Percentiles rank a stretch among this genome's conserved stretches.
phyloP scores from a whole-genome alignment of 306 rosid genomes.

The Acacia melanoxylon region DNA sequence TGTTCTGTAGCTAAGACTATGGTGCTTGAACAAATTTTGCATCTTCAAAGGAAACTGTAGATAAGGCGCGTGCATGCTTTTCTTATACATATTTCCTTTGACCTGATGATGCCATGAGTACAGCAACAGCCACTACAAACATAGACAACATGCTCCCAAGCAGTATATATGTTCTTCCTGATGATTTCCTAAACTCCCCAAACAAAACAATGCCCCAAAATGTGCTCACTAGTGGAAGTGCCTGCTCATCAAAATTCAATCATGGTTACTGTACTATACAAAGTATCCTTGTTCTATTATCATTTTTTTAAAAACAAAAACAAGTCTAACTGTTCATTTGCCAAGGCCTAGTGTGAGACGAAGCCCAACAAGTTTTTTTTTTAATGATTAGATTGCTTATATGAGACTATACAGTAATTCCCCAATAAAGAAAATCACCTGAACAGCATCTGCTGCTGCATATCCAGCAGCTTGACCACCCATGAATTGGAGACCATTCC shows the following conservation, averaged over 20 bases:
- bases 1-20: no score
- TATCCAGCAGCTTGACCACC: slow-evolving; percentile 34
- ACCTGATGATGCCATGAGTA: slow-evolving; percentile 85
- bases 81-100: slow-evolving; percentile 42
- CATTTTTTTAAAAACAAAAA: background rate
- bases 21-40: background rate
- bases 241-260: slow-evolving; percentile 51
- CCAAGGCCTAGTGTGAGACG: no score
- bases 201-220: slow-evolving; percentile 83
- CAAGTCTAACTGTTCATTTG: background rate
- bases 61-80: slow-evolving; percentile 14
- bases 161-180: background rate
- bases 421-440: slow-evolving; percentile 40
- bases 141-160: slow-evolving; percentile 72
- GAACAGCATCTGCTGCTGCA: slow-evolving; percentile 95
- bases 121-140: slow-evolving; percentile 77
- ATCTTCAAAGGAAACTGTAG: background rate
- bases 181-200: slow-evolving; percentile 47
- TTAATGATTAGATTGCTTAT: no score
- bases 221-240: slow-evolving; percentile 93
- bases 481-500: no score
- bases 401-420: no score
- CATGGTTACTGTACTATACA: background rate
- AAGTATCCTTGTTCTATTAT: background rate
- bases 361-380: background rate